Conservation (phyloP, 2,329 filamentous ascomycete species). For the Talaromyces sp. region DNA sequence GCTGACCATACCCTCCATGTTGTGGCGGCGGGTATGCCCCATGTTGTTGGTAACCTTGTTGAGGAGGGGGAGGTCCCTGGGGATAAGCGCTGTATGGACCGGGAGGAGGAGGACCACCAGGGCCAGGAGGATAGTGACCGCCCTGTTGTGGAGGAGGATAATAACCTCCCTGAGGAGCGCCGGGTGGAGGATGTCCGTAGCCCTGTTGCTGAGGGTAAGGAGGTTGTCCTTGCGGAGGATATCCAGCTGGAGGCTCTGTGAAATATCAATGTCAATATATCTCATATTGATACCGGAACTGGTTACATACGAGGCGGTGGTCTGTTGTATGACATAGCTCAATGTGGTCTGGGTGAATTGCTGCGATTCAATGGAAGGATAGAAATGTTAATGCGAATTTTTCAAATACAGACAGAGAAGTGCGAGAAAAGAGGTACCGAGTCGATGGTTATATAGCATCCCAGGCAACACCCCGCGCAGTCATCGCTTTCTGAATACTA, state of each 20-base stretch:
- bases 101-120: not conserved
- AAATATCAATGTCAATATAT: not conserved
- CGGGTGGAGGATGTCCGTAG: conserved; percentile 9
- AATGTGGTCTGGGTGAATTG: not conserved
- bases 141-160: conserved; percentile 10
- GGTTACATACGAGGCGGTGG: conserved; percentile 12
- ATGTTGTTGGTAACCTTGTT: conserved; percentile 21
- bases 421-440: not conserved
- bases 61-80: conserved; percentile 7
- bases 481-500: not conserved
- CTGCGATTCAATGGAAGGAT: not conserved
- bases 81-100: conserved; percentile 7
- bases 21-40: conserved; percentile 20
- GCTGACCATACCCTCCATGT: conserved; percentile 19
- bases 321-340: conserved; percentile 14
- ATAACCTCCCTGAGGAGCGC: conserved; percentile 3
- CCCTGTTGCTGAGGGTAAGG: conserved; percentile 13
- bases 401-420: not conserved
- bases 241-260: conserved; percentile 11
- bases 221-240: conserved; percentile 16
- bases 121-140: conserved; percentile 3
- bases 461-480: not conserved
- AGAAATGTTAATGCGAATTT: not conserved
- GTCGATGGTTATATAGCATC: not conserved
- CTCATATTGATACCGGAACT: not conserved